Conservation (phyloP, 805 yeast species). For the Metschnikowia kunwiensis region DNA sequence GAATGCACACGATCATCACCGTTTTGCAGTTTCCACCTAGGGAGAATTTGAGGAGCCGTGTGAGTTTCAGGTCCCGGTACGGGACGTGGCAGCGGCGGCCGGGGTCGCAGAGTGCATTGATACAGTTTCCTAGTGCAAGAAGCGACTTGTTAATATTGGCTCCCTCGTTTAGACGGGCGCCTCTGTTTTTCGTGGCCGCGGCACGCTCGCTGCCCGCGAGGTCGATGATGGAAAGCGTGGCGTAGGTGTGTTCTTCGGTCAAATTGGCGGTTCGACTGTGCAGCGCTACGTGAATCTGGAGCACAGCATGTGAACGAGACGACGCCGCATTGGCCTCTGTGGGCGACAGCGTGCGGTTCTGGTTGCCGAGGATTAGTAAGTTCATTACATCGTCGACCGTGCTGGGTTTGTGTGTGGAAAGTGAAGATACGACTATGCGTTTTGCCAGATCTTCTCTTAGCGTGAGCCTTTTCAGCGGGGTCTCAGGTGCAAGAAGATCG, state of each 20-base stretch:
- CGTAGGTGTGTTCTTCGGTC: slow-evolving; percentile 65
- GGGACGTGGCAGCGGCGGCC: slow-evolving; percentile 74
- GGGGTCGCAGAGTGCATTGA: slow-evolving; percentile 82
- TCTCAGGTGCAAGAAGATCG: slow-evolving; percentile 67
- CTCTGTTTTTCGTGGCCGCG: slow-evolving; percentile 80
- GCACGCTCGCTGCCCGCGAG: slow-evolving; percentile 96
- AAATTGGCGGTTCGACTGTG: slow-evolving; percentile 58
- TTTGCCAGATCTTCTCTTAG: slow-evolving; percentile 70
- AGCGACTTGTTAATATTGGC: slow-evolving; percentile 90
- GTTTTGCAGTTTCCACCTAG: slow-evolving; percentile 94
- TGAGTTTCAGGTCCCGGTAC: slow-evolving; percentile 85
- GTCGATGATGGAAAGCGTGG: slow-evolving; percentile 84
- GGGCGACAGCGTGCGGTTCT: slow-evolving; percentile 75
- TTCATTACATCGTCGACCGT: slow-evolving; percentile 77
- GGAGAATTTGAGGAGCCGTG: slow-evolving; percentile 82
- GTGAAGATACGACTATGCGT: slow-evolving; percentile 66
- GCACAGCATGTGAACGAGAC: slow-evolving; percentile 90
- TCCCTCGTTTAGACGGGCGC: slow-evolving; percentile 80
- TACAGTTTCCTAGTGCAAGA: slow-evolving; percentile 89
- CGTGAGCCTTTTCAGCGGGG: slow-evolving; percentile 43
- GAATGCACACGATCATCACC: slow-evolving; percentile 91
- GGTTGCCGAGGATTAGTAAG: slow-evolving; percentile 66
- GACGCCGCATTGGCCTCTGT: slow-evolving; percentile 90
- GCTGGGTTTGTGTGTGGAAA: slow-evolving; percentile 59
- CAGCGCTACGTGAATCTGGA: slow-evolving; percentile 73